A percentile compares a stretch with the other conserved stretches of the same genome.
phyloP scores from a whole-genome alignment of 2,329 filamentous ascomycete species.

The Scytalidium lignicola region DNA sequence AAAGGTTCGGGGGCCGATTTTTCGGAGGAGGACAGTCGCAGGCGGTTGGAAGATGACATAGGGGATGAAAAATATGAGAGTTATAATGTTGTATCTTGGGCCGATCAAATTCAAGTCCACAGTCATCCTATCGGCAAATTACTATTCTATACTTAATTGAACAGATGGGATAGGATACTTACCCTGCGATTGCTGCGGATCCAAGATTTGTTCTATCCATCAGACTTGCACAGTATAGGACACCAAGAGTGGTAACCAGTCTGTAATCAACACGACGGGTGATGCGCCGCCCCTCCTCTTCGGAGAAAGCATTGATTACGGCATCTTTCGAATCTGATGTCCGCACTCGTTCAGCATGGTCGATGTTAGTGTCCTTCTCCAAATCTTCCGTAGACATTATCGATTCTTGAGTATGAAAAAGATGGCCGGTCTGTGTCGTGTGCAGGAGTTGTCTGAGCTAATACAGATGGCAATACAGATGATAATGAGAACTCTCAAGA shows the following conservation, averaged over 20 bases:
- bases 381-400: not conserved
- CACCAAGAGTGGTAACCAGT: conserved; percentile 55
- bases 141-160: not conserved
- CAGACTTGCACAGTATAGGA: conserved; percentile 69
- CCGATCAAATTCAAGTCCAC: conserved; percentile 17
- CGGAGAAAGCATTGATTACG: conserved; percentile 38
- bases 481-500: not conserved
- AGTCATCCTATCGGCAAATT: conserved; percentile 17
- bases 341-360: not conserved
- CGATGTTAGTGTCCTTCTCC: conserved; percentile 1
- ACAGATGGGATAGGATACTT: conserved; percentile 10
- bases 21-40: conserved; percentile 63
- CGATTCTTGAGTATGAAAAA: not conserved
- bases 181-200: conserved; percentile 67
- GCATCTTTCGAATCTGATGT: conserved; percentile 8
- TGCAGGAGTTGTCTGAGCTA: no score
- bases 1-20: conserved; percentile 57
- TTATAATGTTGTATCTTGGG: conserved; percentile 49
- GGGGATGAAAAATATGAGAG: conserved; percentile 68
- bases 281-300: conserved; percentile 60
- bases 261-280: conserved; percentile 65
- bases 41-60: conserved; percentile 70
- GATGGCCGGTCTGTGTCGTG: not conserved
- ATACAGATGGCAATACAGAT: not conserved
- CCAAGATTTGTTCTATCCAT: conserved; percentile 77